Evolutionary conservation across 805 yeast species (phyloP), one percentile per base, ranked within the genome.

Genomic region (Lipomyces sp.): DNA sequence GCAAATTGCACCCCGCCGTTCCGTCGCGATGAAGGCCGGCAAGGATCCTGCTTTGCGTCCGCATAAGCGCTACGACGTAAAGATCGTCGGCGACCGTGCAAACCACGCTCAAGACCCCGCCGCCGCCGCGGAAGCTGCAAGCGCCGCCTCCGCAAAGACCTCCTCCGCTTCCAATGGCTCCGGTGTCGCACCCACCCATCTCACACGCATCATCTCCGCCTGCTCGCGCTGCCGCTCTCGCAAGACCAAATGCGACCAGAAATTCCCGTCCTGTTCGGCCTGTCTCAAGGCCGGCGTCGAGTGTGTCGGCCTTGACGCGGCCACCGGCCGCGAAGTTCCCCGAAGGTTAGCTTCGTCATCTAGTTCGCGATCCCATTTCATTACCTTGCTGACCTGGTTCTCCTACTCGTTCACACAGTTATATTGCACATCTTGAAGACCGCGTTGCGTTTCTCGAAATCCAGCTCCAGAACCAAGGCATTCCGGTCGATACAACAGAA

Each of bases 241-340:
- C 58, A 84, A 84, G 63, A 75, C 81, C 49, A 76, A 75, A 58
- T 84, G 90, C 65, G 85, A 84, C 55, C 84, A 79, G 50, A 76
- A 75, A 53, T 79, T 82, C 63, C 90, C 90, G 2, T 73, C 76
- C 48, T 83, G 90, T 62, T 65, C 76, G n/a, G 73, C 75, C 32
- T 83, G 90, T 64, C 71, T 66, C 38, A 78, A 80, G 61, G 83
- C 85, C 10, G 78, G 80, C 4, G 83, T 72, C 2, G 86, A 84
- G 5, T 89, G 97, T 68, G 81, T 87, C 3, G 87, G 95, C 0
- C 67, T 86, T 2, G 96, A 90, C 64, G 89, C 95, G 0, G 87
- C 89, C 5, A 86, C 96, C 0, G 95, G 95, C 0, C 72, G 95
- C 47, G 88, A 84, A 58, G 80, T 88, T 1, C 95, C 96, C 0